These are phyloP conservation scores for Boletellus emodensis DNA, from an alignment of 768 basidiomycete species.

Conservation along the genomic window DNA sequence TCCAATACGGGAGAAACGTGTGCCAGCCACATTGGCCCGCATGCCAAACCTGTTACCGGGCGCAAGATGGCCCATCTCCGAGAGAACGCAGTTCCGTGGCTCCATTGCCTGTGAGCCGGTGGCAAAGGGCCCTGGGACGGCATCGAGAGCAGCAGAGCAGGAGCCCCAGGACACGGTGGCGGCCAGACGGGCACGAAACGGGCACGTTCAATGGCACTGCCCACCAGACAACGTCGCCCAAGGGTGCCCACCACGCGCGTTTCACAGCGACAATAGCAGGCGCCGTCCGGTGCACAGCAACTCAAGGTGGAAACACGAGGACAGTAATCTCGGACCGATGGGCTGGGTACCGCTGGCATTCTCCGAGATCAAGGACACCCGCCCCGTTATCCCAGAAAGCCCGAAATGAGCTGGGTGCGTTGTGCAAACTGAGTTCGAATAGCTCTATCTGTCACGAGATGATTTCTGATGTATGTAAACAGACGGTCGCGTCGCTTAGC, in stretches of 20 bases:
- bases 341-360: conserved; percentile 10
- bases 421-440: conserved; percentile 19
- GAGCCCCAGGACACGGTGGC: no score
- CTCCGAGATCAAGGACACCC: conserved; percentile 8
- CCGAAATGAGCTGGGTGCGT: conserved; percentile 25
- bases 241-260: no score
- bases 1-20: conserved; percentile 17
- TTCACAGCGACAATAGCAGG: no score
- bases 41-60: neutral
- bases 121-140: no score
- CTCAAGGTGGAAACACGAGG: conserved; percentile 29
- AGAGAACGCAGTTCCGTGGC: neutral
- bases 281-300: no score
- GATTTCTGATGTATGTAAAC: conserved; percentile 21
- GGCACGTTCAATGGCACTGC: conserved; percentile 7
- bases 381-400: conserved; percentile 22
- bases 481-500: conserved; percentile 28
- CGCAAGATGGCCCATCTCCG: neutral
- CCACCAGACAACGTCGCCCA: no score
- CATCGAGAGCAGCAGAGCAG: no score
- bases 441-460: conserved; percentile 12
- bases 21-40: conserved; percentile 4
- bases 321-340: conserved; percentile 11
- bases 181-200: neutral
- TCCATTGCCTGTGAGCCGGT: no score